Conservation (phyloP, 2,329 filamentous ascomycete genomes). For the Aspergillus fumigatiaffinis region DNA sequence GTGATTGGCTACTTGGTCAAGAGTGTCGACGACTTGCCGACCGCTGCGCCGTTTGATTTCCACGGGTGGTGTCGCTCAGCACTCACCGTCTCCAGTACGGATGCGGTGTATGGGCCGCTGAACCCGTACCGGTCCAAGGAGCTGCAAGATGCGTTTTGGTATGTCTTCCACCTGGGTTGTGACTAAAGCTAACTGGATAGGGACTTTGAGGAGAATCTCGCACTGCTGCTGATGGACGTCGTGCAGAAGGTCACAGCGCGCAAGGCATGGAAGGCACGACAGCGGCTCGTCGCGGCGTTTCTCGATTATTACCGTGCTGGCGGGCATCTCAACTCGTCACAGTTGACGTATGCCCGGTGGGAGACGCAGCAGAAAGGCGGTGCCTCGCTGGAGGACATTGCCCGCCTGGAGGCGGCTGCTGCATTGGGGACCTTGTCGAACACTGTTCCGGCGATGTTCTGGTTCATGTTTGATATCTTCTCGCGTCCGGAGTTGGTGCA, state of each 20-base stretch:
- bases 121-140: slow-evolving; percentile 22
- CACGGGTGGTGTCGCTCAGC: slow-evolving; percentile 23
- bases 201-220: slow-evolving; percentile 38
- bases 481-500: slow-evolving; percentile 36
- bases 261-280: slow-evolving; percentile 35
- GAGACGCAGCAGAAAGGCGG: slow-evolving; percentile 12
- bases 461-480: slow-evolving; percentile 44
- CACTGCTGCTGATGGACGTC: slow-evolving; percentile 26
- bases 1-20: slow-evolving; percentile 17
- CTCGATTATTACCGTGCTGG: slow-evolving; percentile 38
- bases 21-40: slow-evolving; percentile 15
- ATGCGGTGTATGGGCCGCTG: slow-evolving; percentile 24
- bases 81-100: slow-evolving; percentile 25
- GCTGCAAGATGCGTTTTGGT: slow-evolving; percentile 4
- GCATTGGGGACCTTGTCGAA: slow-evolving; percentile 40
- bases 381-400: slow-evolving; percentile 18
- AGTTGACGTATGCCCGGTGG: slow-evolving; percentile 17
- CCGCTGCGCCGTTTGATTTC: slow-evolving; percentile 16
- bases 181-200: slow-evolving; percentile 11
- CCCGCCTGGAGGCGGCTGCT: slow-evolving; percentile 24
- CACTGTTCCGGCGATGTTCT: slow-evolving; percentile 43
- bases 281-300: slow-evolving; percentile 34
- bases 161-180: background rate
- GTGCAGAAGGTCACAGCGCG: slow-evolving; percentile 36
- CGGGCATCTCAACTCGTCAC: slow-evolving; percentile 34